Conservation (phyloP, 371 early-diverging fungal genomes). For the Mortierella sp. region DNA sequence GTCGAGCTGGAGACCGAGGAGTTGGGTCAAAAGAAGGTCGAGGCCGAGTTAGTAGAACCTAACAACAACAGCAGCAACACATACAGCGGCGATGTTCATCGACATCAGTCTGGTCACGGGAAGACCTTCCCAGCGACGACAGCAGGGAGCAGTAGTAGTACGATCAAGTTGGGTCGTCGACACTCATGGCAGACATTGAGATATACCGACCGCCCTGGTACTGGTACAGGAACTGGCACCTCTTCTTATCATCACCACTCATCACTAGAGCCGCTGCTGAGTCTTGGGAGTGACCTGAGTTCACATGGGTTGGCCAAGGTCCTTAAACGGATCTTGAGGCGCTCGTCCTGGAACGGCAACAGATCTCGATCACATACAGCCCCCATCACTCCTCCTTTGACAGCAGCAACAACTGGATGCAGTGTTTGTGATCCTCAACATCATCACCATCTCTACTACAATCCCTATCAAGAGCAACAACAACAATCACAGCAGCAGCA, state of each 20-base stretch:
- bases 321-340: slow-evolving; percentile 1
- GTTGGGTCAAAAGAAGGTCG: slow-evolving; percentile 22
- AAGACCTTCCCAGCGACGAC: background rate
- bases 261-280: background rate
- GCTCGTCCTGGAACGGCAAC: slow-evolving; percentile 7
- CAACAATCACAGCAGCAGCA: background rate
- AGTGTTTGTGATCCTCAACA: background rate
- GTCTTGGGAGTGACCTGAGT: background rate
- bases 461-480: background rate
- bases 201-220: background rate
- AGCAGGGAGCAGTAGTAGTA: background rate
- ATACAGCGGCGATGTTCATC: background rate
- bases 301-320: slow-evolving; percentile 1
- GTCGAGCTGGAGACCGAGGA: slow-evolving; percentile 27
- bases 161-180: slow-evolving; percentile 6
- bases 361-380: background rate
- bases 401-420: background rate
- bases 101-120: background rate
- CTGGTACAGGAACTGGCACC: background rate
- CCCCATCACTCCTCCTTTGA: background rate
- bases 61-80: background rate
- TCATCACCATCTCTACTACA: background rate
- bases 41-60: background rate
- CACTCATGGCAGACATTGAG: slow-evolving; percentile 25
- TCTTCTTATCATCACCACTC: background rate